Evolutionary conservation across 2,329 filamentous ascomycete genomes (phyloP).

Genomic region (Alternaria novae-zelandiae): DNA sequence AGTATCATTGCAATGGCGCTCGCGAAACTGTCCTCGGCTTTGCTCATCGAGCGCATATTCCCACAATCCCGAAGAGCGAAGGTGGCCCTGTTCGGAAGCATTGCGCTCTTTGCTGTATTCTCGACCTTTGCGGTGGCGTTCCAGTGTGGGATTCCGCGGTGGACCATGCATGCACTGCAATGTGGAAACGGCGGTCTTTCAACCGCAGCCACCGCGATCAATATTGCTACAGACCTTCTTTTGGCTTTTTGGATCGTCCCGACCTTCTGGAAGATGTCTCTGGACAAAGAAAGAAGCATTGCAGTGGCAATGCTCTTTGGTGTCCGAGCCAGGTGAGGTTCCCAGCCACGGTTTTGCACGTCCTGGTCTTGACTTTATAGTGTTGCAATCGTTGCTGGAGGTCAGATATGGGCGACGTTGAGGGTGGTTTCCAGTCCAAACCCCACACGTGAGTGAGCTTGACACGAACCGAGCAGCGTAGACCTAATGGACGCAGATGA

Average conservation of each 20-base stretch:
- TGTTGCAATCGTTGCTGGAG: constrained; percentile 19
- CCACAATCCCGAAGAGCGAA: constrained; percentile 18
- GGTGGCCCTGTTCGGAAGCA: constrained; percentile 15
- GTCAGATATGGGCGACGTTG: constrained; percentile 20
- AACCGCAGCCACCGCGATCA: constrained; percentile 24
- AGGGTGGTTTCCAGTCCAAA: constrained; percentile 11
- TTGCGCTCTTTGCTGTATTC: constrained; percentile 19
- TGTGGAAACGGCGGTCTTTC: constrained; percentile 21
- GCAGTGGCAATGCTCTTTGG: constrained; percentile 22
- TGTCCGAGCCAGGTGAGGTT: constrained; percentile 19
- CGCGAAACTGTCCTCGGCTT: constrained; percentile 25
- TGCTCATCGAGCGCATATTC: constrained; percentile 25
- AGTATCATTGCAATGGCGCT: constrained; percentile 19
- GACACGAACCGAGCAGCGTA: neutral
- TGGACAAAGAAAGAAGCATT: constrained; percentile 14
- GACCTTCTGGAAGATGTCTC: constrained; percentile 24
- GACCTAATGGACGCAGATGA: constrained; percentile 18
- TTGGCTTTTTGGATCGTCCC: constrained; percentile 36
- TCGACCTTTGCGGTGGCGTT: constrained; percentile 21
- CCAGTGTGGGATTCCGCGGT: constrained; percentile 23
- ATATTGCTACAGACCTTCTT: constrained; percentile 30
- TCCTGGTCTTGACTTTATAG: neutral
- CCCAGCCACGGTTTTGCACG: neutral
- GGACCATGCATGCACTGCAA: constrained; percentile 6
- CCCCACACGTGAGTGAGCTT: constrained; percentile 15